phyloP scores from a whole-genome alignment of 257 asterid species.

The Gentiana dahurica region DNA sequence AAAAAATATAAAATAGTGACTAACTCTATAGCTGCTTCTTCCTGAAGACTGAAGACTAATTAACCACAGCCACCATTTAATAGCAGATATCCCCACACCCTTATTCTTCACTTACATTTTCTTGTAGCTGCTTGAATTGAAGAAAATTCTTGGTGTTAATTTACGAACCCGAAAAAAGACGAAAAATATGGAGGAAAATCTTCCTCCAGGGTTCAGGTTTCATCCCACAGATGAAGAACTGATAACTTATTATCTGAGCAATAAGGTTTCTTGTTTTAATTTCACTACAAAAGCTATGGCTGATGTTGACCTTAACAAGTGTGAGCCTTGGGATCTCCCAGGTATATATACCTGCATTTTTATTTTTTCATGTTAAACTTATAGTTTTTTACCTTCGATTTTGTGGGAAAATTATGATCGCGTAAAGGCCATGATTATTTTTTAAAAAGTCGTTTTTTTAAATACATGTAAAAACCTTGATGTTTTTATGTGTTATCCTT shows the following conservation, averaged over 20 bases:
- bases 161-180: background rate
- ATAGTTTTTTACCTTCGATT: background rate
- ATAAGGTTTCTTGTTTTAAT: constrained; percentile 47
- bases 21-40: constrained; percentile 35
- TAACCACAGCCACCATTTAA: constrained; percentile 17
- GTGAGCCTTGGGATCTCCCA: constrained; percentile 94
- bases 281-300: constrained; percentile 43
- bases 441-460: no score
- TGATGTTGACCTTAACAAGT: constrained; percentile 72
- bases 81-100: constrained; percentile 13
- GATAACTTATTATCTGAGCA: constrained; percentile 50
- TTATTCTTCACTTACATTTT: constrained; percentile 13
- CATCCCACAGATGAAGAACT: constrained; percentile 89
- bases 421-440: no score
- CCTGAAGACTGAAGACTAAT: constrained; percentile 31
- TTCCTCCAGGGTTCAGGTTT: constrained; percentile 85
- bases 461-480: no score
- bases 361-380: background rate
- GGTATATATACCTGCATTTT: constrained; percentile 25
- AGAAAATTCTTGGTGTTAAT: background rate
- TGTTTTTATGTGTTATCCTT: no score
- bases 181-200: constrained; percentile 47
- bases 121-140: background rate
- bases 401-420: no score
- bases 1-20: constrained; percentile 26